Evolutionary conservation across 495 filamentous ascomycete genomes (phyloP).

Genomic region (Penicillium goetzii): DNA sequence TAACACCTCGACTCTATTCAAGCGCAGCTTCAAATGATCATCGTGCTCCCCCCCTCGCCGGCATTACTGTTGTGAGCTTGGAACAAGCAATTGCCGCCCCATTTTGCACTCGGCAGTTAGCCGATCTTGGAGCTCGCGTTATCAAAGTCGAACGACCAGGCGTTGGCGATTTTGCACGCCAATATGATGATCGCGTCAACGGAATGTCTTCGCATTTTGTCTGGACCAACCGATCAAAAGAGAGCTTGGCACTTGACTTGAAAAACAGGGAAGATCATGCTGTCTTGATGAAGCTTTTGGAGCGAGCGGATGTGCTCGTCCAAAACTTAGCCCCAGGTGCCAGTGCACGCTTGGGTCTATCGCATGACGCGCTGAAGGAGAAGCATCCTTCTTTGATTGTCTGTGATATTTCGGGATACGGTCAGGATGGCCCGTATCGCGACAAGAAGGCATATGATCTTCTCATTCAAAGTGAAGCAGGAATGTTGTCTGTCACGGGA

Average conservation of each 20-base stretch:
- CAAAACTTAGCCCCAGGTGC: slow-evolving; percentile 57
- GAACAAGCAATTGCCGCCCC: slow-evolving; percentile 59
- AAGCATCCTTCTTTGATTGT: slow-evolving; percentile 52
- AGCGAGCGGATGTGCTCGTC: slow-evolving; percentile 54
- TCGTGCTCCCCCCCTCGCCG: slow-evolving; percentile 42
- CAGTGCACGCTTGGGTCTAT: slow-evolving; percentile 50
- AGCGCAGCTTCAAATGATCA: slow-evolving; percentile 11
- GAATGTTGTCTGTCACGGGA: slow-evolving; percentile 55
- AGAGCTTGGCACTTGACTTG: slow-evolving; percentile 52
- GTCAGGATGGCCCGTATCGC: slow-evolving; percentile 52
- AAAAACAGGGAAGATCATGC: slow-evolving; percentile 47
- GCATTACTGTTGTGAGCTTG: slow-evolving; percentile 54
- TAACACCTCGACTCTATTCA: slow-evolving; percentile 21
- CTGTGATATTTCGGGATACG: slow-evolving; percentile 58
- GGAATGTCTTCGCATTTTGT: slow-evolving; percentile 56
- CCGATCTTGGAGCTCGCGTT: slow-evolving; percentile 55
- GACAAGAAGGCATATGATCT: slow-evolving; percentile 62
- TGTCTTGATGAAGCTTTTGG: slow-evolving; percentile 48
- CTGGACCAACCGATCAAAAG: slow-evolving; percentile 58
- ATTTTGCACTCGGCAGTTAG: slow-evolving; percentile 56
- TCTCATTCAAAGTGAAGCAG: slow-evolving; percentile 58
- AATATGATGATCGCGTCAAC: slow-evolving; percentile 52
- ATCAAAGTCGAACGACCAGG: slow-evolving; percentile 57
- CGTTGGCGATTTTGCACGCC: slow-evolving; percentile 54
- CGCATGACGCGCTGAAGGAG: slow-evolving; percentile 43